Conservation (phyloP, 1,284 basidiomycete genomes). For the Naganishia liquefaciens region DNA sequence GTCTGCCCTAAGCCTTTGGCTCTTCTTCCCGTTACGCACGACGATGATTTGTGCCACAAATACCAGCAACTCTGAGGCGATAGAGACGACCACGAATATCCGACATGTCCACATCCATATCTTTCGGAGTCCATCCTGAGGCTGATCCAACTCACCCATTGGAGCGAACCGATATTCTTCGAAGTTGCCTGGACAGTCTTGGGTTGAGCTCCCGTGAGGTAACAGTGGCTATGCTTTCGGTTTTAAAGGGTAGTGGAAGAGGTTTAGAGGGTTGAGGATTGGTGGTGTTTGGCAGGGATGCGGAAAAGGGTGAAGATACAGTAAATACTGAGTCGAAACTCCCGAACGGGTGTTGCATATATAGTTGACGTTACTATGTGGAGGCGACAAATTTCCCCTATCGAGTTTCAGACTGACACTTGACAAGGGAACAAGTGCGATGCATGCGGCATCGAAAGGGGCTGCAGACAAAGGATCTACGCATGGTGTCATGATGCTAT, state of each 20-base stretch:
- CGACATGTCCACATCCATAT: constrained; percentile 19
- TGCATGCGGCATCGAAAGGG: not conserved
- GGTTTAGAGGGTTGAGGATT: not conserved
- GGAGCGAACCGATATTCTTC: not conserved
- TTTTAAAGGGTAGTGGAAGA: not conserved
- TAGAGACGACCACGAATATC: constrained; percentile 14
- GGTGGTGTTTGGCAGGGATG: not conserved
- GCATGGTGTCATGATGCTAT: too few relatives aligned
- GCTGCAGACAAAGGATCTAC: too few relatives aligned
- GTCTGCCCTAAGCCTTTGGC: too few relatives aligned
- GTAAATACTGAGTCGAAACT: not conserved
- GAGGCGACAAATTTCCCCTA: not conserved
- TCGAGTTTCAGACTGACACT: constrained; percentile 15
- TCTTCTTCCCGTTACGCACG: not conserved
- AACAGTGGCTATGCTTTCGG: not conserved
- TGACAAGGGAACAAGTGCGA: not conserved
- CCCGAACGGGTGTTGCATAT: not conserved
- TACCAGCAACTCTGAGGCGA: constrained; percentile 11
- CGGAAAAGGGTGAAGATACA: constrained; percentile 16
- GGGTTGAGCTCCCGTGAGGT: not conserved
- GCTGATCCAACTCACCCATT: constrained; percentile 6
- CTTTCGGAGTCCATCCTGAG: constrained; percentile 4
- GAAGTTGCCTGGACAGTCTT: not conserved
- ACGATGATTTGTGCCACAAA: constrained; percentile 27
- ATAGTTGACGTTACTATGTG: not conserved